Evolutionary conservation across 83 land plant species (phyloP).

Genomic region (Isoetes engelmannii): DNA sequence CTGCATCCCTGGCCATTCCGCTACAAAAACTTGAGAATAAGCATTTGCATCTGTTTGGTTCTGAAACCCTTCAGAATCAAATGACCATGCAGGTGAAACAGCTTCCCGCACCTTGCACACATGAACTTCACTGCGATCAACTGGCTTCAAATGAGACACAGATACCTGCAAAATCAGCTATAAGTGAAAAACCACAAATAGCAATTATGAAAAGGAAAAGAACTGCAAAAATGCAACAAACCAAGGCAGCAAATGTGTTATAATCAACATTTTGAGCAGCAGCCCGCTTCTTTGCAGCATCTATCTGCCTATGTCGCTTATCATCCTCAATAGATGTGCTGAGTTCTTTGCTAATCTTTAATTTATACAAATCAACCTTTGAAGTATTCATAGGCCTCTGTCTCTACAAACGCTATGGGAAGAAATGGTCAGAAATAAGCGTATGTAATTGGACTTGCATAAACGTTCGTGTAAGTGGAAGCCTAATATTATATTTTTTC

Average conservation of each 20-base stretch:
- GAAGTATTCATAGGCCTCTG: too few relatives aligned
- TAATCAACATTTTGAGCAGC: slow-evolving; percentile 35
- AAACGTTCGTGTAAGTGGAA: too few relatives aligned
- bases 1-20: too few relatives aligned
- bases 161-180: slow-evolving; percentile 16
- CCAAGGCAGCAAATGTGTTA: slow-evolving; percentile 37
- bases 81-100: too few relatives aligned
- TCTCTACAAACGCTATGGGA: too few relatives aligned
- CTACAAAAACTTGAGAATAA: too few relatives aligned
- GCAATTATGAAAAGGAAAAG: neutral
- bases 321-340: slow-evolving; percentile 16
- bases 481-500: too few relatives aligned
- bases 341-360: slow-evolving; percentile 6
- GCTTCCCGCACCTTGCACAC: too few relatives aligned
- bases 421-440: too few relatives aligned
- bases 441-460: too few relatives aligned
- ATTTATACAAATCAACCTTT: neutral
- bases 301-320: slow-evolving; percentile 11
- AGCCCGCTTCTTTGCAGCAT: slow-evolving; percentile 32
- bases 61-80: too few relatives aligned
- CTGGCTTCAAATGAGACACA: slow-evolving; percentile 31
- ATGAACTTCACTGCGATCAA: slow-evolving; percentile 13
- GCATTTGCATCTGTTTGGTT: too few relatives aligned
- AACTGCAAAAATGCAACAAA: neutral
- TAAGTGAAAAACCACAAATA: neutral